Percentiles rank a stretch among this genome's conserved stretches.
phyloP scores from a whole-genome alignment of 768 basidiomycete species.

The Ramaria rubella region DNA sequence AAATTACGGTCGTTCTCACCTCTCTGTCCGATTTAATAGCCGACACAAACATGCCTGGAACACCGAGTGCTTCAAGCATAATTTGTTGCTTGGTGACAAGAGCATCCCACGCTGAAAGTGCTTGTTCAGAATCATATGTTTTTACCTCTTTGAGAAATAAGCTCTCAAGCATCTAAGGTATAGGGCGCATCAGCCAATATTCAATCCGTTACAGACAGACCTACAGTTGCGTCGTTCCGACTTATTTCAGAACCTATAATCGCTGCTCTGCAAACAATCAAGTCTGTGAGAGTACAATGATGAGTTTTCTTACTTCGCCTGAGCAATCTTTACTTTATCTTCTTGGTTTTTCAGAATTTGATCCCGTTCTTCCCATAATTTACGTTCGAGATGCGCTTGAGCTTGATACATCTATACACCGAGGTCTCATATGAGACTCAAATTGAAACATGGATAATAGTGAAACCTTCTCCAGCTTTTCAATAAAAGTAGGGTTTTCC shows the following conservation, averaged over 20 bases:
- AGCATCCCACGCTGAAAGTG: conserved; percentile 69
- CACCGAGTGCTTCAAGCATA: conserved; percentile 47
- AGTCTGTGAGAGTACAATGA: not conserved
- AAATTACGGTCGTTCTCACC: conserved; percentile 35
- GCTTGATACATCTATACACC: conserved; percentile 56
- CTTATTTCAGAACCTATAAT: conserved; percentile 61
- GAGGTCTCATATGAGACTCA: not conserved
- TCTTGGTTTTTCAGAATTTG: conserved; percentile 59
- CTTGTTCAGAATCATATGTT: conserved; percentile 65
- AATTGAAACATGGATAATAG: conserved; percentile 5
- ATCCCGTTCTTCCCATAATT: conserved; percentile 61
- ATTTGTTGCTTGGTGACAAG: conserved; percentile 66
- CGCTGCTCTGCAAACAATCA: conserved; percentile 43
- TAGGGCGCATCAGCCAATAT: not conserved
- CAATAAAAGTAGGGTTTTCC: conserved; percentile 45
- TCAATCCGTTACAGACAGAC: conserved; percentile 14
- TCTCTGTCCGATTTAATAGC: conserved; percentile 43
- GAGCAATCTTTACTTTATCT: conserved; percentile 62
- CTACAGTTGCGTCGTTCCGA: conserved; percentile 61
- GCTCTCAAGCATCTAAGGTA: conserved; percentile 53
- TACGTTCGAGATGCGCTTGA: conserved; percentile 62
- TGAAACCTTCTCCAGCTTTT: conserved; percentile 46
- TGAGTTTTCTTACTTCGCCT: conserved; percentile 48
- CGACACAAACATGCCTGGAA: conserved; percentile 70
- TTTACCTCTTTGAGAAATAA: conserved; percentile 58